Conservation (phyloP, 2,329 filamentous ascomycete genomes). For the Ceratocystis huliohia region DNA sequence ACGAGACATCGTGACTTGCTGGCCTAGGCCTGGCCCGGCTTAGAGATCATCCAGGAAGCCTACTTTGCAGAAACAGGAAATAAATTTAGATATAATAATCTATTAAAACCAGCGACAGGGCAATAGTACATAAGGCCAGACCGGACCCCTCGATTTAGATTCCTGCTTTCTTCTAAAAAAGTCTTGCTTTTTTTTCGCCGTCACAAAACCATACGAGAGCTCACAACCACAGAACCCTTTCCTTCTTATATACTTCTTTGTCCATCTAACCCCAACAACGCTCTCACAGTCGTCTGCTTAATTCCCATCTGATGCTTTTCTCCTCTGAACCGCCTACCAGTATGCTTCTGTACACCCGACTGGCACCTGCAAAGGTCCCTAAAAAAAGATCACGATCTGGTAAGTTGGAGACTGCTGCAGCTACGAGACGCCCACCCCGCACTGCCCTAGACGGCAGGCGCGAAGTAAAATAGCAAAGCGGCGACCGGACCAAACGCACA, state of each 20-base stretch:
- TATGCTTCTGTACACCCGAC: slow-evolving; percentile 48
- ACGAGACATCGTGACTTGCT: slow-evolving; percentile 9
- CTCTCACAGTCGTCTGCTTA: not conserved
- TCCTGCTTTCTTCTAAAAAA: not conserved
- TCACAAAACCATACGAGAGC: not conserved
- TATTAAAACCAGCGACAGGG: not conserved
- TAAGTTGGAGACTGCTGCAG: slow-evolving; percentile 29
- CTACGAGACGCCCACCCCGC: not conserved
- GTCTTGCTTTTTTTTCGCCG: not conserved
- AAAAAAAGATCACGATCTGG: slow-evolving; percentile 48
- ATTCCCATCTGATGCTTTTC: not conserved
- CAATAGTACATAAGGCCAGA: not conserved
- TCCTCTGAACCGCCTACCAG: slow-evolving; percentile 11
- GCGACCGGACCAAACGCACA: not conserved
- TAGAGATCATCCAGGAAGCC: not conserved
- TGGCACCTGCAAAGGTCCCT: slow-evolving; percentile 44
- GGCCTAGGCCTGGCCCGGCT: slow-evolving; percentile 8
- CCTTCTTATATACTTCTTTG: not conserved
- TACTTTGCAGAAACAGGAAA: not conserved
- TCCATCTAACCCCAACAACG: not conserved
- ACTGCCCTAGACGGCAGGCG: not conserved
- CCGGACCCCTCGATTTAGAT: not conserved
- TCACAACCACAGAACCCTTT: not conserved
- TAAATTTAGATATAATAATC: slow-evolving; percentile 3
- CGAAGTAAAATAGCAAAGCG: not conserved